Evolutionary conservation across 805 yeast genomes (phyloP), one percentile per base, ranked within the genome.

Genomic region (Ogataea paradorogensis): DNA sequence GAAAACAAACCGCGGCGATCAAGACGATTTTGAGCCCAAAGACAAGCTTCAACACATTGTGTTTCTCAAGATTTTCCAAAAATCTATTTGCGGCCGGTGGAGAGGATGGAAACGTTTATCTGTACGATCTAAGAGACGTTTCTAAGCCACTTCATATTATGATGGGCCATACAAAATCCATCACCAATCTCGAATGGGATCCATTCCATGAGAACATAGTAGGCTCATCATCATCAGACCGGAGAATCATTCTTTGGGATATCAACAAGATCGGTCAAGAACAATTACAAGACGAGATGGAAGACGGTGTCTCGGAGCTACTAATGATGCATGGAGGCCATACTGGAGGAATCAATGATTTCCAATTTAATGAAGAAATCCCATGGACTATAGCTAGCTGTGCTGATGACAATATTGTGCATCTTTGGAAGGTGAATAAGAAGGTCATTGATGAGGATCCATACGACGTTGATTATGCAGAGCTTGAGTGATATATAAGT

Each of bases 311-410:
- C 20, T 91, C 95, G 4, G 96, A 88, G 59, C 63, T 88, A 25
- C 68, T 87, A 52, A 84, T 87, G 89, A 84, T 88, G 82, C 96
- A 88, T 58, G 95, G 95, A 27, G 96, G 96, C 15, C 95, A 88
- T 56, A 81, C 89, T 14, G 82, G 87, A 13, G 71, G 82, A 5
- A 81, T 85, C 13, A 79, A 81, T 30, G 95, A 85, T 58, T 69
- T 85, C 49, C 73, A 80, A 24, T 80, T 86, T 71, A 82, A 80
- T 55, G 79, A 81, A 6, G 77, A 70, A 50, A 71, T 79, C 42
- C 85, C 85, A n/a, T 85, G 91, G 90, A 73, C 85, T 27, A 53
- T 84, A 40, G 87, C 84, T 0, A 73, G 85, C 26, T 75, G 74
- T 32, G 76, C 81, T 0, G 80, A 75, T 47, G 82, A 77, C 47